Conservation (phyloP, 371 early-diverging fungal species). For the Blastocladiella emersonii region DNA sequence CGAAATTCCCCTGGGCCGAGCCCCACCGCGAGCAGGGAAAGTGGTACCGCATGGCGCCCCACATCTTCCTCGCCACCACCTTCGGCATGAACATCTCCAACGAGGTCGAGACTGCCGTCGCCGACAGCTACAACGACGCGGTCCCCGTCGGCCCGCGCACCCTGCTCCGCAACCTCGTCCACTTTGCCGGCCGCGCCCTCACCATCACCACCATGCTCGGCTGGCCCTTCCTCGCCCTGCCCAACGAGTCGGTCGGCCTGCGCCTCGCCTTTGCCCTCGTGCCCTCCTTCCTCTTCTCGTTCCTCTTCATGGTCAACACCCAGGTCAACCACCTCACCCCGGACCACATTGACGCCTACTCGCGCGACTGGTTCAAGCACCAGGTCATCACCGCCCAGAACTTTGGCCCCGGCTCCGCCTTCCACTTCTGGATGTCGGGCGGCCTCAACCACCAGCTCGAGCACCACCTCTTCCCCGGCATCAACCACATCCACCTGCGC, state of each 20-base stretch:
- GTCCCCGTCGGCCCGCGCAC: background rate
- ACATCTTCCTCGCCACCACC: background rate
- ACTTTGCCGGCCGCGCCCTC: background rate
- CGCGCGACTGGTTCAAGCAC: background rate
- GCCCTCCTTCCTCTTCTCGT: background rate
- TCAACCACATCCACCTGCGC: background rate
- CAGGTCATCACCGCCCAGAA: background rate
- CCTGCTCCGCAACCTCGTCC: background rate
- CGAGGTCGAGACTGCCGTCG: background rate
- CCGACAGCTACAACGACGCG: background rate
- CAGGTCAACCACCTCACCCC: background rate
- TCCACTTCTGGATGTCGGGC: background rate
- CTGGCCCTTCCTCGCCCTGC: background rate
- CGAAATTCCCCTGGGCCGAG: background rate
- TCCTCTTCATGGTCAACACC: background rate
- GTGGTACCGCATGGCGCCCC: background rate
- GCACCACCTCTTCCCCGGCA: background rate
- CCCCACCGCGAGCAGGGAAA: background rate
- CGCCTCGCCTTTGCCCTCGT: background rate
- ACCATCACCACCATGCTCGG: background rate
- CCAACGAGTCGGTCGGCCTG: background rate
- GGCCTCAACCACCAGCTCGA: background rate
- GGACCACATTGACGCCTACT: background rate
- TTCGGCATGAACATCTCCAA: background rate
- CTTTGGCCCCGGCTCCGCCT: background rate